Conservation (phyloP, 2,329 filamentous ascomycete species). For the Aspergillus sojae region DNA sequence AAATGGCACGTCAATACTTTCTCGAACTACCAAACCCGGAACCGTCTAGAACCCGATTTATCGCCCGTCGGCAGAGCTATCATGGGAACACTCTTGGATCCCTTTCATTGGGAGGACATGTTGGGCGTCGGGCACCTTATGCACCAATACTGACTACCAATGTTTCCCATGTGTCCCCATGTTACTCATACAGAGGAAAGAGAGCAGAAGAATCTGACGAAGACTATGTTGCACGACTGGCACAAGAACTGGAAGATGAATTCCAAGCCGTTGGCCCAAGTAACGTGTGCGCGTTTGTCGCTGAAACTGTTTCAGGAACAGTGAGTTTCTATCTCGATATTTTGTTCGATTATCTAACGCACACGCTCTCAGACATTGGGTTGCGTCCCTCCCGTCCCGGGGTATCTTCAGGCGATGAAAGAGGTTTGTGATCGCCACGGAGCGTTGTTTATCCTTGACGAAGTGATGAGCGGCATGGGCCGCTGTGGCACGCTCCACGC, state of each 20-base stretch:
- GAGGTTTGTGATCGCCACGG: conserved; percentile 59
- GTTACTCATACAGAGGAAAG: conserved; percentile 44
- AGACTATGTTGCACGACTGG: conserved; percentile 45
- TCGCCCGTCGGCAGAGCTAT: conserved; percentile 51
- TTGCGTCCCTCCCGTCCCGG: conserved; percentile 53
- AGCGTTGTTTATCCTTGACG: conserved; percentile 51
- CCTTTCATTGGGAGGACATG: conserved; percentile 45
- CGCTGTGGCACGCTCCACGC: conserved; percentile 57
- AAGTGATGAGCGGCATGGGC: conserved; percentile 62
- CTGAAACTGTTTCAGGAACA: conserved; percentile 54
- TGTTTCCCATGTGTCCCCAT: conserved; percentile 28
- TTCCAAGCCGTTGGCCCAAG: conserved; percentile 50
- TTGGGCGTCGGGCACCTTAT: conserved; percentile 37
- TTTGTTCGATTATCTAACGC: conserved; percentile 2
- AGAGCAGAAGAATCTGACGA: conserved; percentile 40
- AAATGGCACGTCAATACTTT: conserved; percentile 54
- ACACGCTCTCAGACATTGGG: conserved; percentile 43
- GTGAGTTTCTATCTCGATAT: conserved; percentile 28
- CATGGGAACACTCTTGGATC: conserved; percentile 56
- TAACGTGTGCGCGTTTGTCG: conserved; percentile 50
- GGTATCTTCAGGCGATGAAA: conserved; percentile 59
- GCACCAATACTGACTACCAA: conserved; percentile 32
- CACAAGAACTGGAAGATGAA: conserved; percentile 52
- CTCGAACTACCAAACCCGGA: conserved; percentile 43
- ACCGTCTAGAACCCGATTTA: conserved; percentile 43